Evolutionary conservation across 805 yeast species (phyloP).

Genomic region (Lipomyces kockii): DNA sequence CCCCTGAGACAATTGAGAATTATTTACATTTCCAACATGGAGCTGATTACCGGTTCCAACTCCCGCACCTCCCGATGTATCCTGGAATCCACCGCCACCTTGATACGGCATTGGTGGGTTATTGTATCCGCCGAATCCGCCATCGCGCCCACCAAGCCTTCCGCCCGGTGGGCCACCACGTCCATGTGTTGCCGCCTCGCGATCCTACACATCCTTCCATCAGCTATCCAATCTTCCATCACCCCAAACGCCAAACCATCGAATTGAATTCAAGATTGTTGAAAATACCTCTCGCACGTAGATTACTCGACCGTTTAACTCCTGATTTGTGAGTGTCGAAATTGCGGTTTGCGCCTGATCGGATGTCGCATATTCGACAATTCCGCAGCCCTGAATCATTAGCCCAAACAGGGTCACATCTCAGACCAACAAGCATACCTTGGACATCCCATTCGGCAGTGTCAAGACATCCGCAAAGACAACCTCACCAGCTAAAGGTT

Average conservation of each 20-base stretch:
- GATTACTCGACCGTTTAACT: constrained; percentile 72
- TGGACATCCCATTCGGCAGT: constrained; percentile 73
- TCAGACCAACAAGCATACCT: constrained; percentile 58
- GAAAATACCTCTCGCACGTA: constrained; percentile 74
- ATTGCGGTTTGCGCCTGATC: constrained; percentile 77
- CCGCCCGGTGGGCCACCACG: constrained; percentile 34
- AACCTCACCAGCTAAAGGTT: constrained; percentile 59
- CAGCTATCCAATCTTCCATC: constrained; percentile 5
- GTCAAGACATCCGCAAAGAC: constrained; percentile 83
- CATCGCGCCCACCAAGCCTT: constrained; percentile 34
- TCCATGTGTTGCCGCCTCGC: constrained; percentile 45
- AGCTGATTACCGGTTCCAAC: constrained; percentile 39
- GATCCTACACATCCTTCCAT: constrained; percentile 53
- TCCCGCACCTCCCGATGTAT: constrained; percentile 30
- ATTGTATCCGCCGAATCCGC: constrained; percentile 20
- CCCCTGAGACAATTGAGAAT: constrained; percentile 8
- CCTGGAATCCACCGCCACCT: constrained; percentile 7
- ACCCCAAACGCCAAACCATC: neutral
- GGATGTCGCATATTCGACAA: constrained; percentile 75
- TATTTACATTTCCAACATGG: constrained; percentile 37
- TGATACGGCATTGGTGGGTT: neutral
- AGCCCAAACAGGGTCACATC: constrained; percentile 8
- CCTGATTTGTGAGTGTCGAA: constrained; percentile 64
- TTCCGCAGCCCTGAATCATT: constrained; percentile 40
- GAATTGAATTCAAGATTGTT: neutral